These are phyloP conservation scores for Silene coronaria DNA, from an alignment of 179 eudicot genomes.

Conservation along the genomic window DNA sequence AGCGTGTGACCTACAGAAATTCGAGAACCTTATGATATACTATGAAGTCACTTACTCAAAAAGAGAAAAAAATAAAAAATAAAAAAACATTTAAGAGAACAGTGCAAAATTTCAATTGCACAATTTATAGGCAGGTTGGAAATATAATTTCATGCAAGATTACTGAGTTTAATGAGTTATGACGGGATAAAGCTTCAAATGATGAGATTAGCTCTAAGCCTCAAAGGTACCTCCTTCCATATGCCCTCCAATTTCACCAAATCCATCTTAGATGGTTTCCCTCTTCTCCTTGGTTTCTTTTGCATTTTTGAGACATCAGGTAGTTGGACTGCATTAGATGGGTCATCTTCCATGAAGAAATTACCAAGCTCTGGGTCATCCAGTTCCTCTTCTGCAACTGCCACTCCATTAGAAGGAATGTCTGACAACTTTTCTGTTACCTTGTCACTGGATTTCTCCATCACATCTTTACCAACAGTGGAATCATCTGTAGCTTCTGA, in stretches of 20 bases:
- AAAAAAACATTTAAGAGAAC: too few species aligned
- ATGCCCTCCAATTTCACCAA: constrained; percentile 75
- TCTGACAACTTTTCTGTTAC: constrained; percentile 24
- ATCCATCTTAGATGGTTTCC: constrained; percentile 44
- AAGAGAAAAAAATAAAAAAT: too few species aligned
- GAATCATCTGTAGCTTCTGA: constrained; percentile 29
- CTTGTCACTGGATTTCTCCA: constrained; percentile 27
- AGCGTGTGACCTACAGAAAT: too few species aligned
- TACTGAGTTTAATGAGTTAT: background rate
- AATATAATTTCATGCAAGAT: background rate
- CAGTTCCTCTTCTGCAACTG: constrained; percentile 37
- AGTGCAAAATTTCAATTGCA: too few species aligned
- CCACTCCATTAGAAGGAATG: constrained; percentile 28
- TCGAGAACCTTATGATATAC: too few species aligned
- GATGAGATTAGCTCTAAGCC: background rate
- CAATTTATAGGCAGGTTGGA: background rate
- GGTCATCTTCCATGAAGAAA: constrained; percentile 58
- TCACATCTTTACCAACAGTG: constrained; percentile 24
- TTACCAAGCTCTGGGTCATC: constrained; percentile 65
- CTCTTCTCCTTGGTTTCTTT: constrained; percentile 53
- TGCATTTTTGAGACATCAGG: constrained; percentile 46
- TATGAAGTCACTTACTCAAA: too few species aligned
- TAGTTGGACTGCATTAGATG: constrained; percentile 36
- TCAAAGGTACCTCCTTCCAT: constrained; percentile 72
- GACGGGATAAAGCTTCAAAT: constrained; percentile 1